phyloP scores from a whole-genome alignment of 176 grass and related monocot species.

The Musa itinerans region DNA sequence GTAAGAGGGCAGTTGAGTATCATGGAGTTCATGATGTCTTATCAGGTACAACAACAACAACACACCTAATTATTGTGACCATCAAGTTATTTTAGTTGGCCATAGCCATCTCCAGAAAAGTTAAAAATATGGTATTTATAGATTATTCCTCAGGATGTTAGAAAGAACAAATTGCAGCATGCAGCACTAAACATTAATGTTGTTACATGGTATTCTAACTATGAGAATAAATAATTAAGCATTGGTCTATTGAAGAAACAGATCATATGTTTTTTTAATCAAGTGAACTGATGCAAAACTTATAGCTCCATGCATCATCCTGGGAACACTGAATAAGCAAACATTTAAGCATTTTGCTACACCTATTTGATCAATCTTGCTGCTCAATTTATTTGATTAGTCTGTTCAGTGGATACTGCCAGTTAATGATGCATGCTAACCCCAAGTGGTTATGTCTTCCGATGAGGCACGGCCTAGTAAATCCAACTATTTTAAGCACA shows the following conservation, averaged over 20 bases:
- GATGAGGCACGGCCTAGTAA: conserved; percentile 7
- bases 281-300: neutral
- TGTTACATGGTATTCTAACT: too few species aligned
- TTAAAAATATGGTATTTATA: too few species aligned
- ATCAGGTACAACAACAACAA: conserved; percentile 51
- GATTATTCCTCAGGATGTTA: too few species aligned
- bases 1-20: conserved; percentile 60
- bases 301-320: neutral
- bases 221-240: neutral
- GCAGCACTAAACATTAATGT: too few species aligned
- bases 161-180: too few species aligned
- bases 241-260: neutral
- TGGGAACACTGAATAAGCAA: neutral
- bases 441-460: neutral
- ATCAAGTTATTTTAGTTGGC: too few species aligned
- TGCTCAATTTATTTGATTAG: neutral
- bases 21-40: conserved; percentile 39
- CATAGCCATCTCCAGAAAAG: too few species aligned
- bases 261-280: neutral
- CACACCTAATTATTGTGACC: neutral
- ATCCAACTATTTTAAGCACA: too few species aligned
- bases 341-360: neutral
- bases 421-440: neutral
- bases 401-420: neutral
- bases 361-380: neutral